phyloP scores from a whole-genome alignment of 495 filamentous ascomycete genomes.

The Recurvomyces mirabilis region DNA sequence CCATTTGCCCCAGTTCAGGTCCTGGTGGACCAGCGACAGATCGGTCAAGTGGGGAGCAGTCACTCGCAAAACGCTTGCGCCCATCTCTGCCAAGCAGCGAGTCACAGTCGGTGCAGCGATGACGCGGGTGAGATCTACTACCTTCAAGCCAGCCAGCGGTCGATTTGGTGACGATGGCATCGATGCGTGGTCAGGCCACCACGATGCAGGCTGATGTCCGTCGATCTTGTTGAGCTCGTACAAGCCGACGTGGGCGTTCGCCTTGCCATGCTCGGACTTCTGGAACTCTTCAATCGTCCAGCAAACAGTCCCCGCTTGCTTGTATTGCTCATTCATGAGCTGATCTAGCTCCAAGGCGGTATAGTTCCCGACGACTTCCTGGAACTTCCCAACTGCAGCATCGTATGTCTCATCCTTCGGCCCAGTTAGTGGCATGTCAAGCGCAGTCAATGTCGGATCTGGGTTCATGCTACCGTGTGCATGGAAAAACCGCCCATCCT shows the following conservation, averaged over 20 bases:
- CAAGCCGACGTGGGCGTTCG: slow-evolving; percentile 39
- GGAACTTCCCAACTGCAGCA: slow-evolving; percentile 13
- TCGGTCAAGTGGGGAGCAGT: slow-evolving; percentile 46
- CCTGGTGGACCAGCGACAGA: slow-evolving; percentile 34
- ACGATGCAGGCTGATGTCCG: slow-evolving; percentile 32
- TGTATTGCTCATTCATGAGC: slow-evolving; percentile 35
- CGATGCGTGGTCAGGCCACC: slow-evolving; percentile 28
- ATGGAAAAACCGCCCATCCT: slow-evolving; percentile 39
- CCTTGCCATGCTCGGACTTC: slow-evolving; percentile 39
- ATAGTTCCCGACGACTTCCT: slow-evolving; percentile 5
- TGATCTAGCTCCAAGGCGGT: slow-evolving; percentile 33
- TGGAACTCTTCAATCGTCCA: slow-evolving; percentile 38
- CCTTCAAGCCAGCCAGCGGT: slow-evolving; percentile 48
- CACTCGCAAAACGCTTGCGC: slow-evolving; percentile 51
- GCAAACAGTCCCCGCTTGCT: slow-evolving; percentile 44
- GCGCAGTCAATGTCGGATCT: slow-evolving; percentile 30
- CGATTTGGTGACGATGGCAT: slow-evolving; percentile 31
- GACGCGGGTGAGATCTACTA: slow-evolving; percentile 49
- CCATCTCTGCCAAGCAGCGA: slow-evolving; percentile 43
- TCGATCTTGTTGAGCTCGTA: slow-evolving; percentile 33
- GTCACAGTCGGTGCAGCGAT: slow-evolving; percentile 49
- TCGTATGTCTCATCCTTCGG: slow-evolving; percentile 19
- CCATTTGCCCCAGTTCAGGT: slow-evolving; percentile 49
- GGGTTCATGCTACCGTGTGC: slow-evolving; percentile 42
- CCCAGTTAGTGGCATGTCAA: slow-evolving; percentile 32